phyloP scores from a whole-genome alignment of 306 rosid species.

The Dalbergia oliveri region DNA sequence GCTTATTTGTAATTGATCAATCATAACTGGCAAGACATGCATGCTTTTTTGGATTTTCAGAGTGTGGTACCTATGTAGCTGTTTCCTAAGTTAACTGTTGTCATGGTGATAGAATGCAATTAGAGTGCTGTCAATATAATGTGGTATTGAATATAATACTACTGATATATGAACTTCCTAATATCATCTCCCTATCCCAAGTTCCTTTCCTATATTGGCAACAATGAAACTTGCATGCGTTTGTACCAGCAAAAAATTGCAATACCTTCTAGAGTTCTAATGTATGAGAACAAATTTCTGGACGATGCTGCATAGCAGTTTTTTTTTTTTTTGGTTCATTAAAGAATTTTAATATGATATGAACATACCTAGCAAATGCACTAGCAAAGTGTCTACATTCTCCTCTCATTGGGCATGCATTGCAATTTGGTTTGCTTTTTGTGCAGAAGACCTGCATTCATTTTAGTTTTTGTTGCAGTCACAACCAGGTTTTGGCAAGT shows the following conservation, averaged over 20 bases:
- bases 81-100: constrained; percentile 29
- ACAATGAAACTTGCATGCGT: neutral
- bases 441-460: constrained; percentile 92
- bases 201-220: constrained; percentile 13
- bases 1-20: constrained; percentile 48
- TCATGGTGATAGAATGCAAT: constrained; percentile 34
- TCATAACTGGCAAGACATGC: constrained; percentile 40
- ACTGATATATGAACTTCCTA: constrained; percentile 31
- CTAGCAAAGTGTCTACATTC: constrained; percentile 99
- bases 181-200: constrained; percentile 16
- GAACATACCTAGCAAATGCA: constrained; percentile 91
- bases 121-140: constrained; percentile 6
- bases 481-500: constrained; percentile 42
- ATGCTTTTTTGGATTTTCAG: constrained; percentile 22
- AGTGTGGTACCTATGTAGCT: neutral
- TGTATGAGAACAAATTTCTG: constrained; percentile 17
- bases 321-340: neutral
- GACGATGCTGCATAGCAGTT: neutral
- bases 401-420: constrained; percentile 99
- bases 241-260: neutral
- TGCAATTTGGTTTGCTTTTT: constrained; percentile 97
- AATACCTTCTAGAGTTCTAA: constrained; percentile 36
- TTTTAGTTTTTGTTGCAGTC: constrained; percentile 42
- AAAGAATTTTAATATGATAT: constrained; percentile 8
- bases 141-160: constrained; percentile 13